Percentiles rank a stretch among this genome's conserved stretches.
Conservation (phyloP, 495 filamentous ascomycete species). For the Penicillium roqueforti region DNA sequence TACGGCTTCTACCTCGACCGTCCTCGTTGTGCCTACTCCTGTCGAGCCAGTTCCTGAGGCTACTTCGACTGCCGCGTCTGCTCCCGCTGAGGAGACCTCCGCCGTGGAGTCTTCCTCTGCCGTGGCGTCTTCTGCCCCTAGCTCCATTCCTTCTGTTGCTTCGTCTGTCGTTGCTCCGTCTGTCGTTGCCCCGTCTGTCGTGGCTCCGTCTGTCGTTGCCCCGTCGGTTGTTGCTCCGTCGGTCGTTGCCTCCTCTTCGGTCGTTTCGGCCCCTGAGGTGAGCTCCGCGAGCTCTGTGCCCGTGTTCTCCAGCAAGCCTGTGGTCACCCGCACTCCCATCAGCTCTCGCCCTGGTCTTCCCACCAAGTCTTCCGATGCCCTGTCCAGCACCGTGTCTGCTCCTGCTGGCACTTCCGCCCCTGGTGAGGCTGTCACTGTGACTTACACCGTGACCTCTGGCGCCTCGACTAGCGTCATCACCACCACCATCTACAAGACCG, state of each 20-base stretch:
- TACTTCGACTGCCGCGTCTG: conserved; percentile 7
- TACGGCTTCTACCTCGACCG: conserved; percentile 14
- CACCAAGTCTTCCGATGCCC: not conserved
- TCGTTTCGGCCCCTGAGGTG: not conserved
- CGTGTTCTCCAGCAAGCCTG: conserved; percentile 3
- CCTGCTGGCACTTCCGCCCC: conserved; percentile 6
- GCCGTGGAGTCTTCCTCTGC: conserved; percentile 2
- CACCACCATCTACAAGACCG: conserved; percentile 52
- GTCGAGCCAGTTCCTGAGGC: conserved; percentile 9
- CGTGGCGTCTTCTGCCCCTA: not conserved
- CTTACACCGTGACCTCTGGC: conserved; percentile 57
- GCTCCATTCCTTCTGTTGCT: not conserved
- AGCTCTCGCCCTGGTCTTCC: conserved; percentile 2
- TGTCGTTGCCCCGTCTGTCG: too few species aligned
- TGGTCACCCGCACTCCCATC: conserved; percentile 5
- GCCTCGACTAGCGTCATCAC: conserved; percentile 52
- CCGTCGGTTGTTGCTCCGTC: not conserved
- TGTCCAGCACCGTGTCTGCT: conserved; percentile 1
- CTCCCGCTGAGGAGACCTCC: not conserved
- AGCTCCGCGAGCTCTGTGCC: not conserved
- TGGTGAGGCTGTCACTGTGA: conserved; percentile 43
- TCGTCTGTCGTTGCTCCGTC: not conserved
- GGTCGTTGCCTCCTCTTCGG: not conserved
- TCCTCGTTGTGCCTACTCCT: conserved; percentile 12
- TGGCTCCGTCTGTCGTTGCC: not conserved